Evolutionary conservation across 2,329 filamentous ascomycete species (phyloP).

Genomic region (Beauveria scarabaeidicola): DNA sequence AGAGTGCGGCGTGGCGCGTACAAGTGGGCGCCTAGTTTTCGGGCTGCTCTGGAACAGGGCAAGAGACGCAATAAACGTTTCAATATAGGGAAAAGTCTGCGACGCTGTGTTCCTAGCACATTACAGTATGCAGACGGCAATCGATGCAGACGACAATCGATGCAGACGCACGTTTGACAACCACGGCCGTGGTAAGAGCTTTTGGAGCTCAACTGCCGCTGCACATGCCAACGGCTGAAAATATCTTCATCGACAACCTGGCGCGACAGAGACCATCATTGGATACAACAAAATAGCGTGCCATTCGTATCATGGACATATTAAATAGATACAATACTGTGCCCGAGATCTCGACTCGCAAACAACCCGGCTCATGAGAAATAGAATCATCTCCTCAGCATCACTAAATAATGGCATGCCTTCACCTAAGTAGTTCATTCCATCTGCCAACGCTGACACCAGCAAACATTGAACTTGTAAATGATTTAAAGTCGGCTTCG

Average conservation of each 20-base stretch:
- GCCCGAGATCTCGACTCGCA: neutral
- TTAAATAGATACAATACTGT: conserved; percentile 11
- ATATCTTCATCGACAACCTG: neutral
- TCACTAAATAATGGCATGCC: neutral
- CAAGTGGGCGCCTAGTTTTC: too few species aligned
- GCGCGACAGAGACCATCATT: neutral
- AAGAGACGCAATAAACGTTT: too few species aligned
- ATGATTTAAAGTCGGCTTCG: neutral
- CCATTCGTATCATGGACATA: conserved; percentile 8
- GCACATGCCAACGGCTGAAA: neutral
- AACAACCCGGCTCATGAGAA: neutral
- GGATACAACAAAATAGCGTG: neutral
- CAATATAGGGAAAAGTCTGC: too few species aligned
- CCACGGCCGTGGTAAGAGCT: too few species aligned
- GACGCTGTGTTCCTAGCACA: too few species aligned
- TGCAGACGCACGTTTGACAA: too few species aligned
- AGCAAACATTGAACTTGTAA: neutral
- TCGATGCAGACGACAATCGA: too few species aligned
- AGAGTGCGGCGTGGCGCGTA: too few species aligned
- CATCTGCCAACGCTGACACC: neutral
- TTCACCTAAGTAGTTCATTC: neutral
- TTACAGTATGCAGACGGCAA: too few species aligned
- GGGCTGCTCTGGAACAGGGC: too few species aligned
- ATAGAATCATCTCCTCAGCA: conserved; percentile 1
- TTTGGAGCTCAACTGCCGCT: too few species aligned